Evolutionary conservation across 257 asterid genomes (phyloP).

Genomic region (Solanum appendiculatum): DNA sequence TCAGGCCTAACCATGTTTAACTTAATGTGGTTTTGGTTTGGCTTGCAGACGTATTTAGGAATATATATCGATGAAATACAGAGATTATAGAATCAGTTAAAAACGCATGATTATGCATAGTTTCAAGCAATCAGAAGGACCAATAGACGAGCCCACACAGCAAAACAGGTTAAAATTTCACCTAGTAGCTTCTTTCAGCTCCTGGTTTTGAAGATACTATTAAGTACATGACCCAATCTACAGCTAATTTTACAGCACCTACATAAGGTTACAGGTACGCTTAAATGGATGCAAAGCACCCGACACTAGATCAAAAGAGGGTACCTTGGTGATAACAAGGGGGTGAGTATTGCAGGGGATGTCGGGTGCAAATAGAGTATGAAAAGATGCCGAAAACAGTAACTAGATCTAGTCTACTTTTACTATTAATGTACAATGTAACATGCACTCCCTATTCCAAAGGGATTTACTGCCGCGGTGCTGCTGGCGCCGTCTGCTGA

Average conservation of each 20-base stretch:
- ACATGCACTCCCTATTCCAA: constrained; percentile 8
- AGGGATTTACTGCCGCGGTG: constrained; percentile 61
- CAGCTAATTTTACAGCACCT: not conserved
- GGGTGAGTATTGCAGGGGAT: not conserved
- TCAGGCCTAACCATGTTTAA: not conserved
- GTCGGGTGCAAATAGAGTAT: not conserved
- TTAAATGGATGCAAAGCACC: constrained; percentile 1
- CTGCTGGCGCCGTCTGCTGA: constrained; percentile 76
- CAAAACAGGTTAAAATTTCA: not conserved
- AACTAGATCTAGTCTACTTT: not conserved
- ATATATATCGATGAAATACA: not conserved
- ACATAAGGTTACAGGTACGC: not conserved
- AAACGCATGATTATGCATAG: not conserved
- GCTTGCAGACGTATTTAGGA: not conserved
- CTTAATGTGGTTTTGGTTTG: not conserved
- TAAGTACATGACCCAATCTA: not conserved
- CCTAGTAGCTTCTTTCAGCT: not conserved
- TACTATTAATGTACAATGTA: constrained; percentile 31
- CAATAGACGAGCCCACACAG: not conserved
- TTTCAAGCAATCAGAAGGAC: not conserved
- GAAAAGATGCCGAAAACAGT: not conserved
- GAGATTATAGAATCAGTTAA: too few relatives aligned
- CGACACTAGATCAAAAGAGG: not conserved
- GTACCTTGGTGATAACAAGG: not conserved
- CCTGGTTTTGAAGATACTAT: not conserved